Base-by-base conservation (phyloP, 805 yeast species). In the Candida sakaeoensis region DNA sequence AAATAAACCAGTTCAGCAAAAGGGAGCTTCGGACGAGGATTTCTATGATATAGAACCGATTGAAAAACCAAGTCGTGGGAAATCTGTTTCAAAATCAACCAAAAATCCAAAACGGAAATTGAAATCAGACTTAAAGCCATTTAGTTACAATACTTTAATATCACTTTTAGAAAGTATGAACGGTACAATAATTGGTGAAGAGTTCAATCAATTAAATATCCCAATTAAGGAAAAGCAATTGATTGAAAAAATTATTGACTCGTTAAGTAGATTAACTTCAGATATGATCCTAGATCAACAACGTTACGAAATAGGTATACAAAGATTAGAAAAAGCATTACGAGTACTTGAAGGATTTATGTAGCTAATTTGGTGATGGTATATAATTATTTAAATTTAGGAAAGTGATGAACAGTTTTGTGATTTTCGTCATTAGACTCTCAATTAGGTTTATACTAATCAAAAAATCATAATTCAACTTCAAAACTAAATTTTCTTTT, bases 281-380 rank as follows among this genome's bases (percentile, higher is more conserved):
- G 96, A 89, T 54, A 88, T 93, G 86, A 84, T 89, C 39, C 57
- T 86, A 41, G 96, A 91, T 58, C 87, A 87, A 21, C 78, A 77
- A 21, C 77, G 93, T 52, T 82, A 84, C 42, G 81, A 80, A 12
- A 88, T 87, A 45, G 95, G 97, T 9, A 74, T 87, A 32, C 72
- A 77, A 46, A 70, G 98, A 47, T 66, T 91, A 50, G 85, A 84
- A 49, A 81, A 80, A 50, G 97, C 96, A 0, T 74, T 89, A 42
- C 69, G 84, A 40, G 95, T 90, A 0, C 67, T 91, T 36, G 98
- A 91, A 55, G 98, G 98, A 2, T 91, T 66, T 42, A 49, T 65
- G 50, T 65, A 50, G 14, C 13, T 18, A 26, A 19, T 13, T 18
- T 19, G 33, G 39, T 3, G 22, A 24, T 13, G 32, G 9, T 18